Conservation (phyloP, 1,284 basidiomycete species). For the Cutaneotrichosporon spelunceum region DNA sequence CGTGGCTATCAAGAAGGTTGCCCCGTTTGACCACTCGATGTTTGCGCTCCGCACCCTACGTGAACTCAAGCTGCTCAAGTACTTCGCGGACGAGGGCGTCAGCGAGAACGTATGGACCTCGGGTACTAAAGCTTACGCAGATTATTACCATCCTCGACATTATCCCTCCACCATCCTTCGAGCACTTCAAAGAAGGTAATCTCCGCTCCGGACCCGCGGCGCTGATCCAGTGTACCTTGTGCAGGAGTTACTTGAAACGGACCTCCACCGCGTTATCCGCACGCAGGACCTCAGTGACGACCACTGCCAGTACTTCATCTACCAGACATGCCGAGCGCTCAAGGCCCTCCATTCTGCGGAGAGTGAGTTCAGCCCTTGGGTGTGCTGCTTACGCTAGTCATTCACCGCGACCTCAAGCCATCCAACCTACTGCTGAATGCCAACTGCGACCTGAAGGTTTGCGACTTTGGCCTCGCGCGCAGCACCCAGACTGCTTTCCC, state of each 20-base stretch:
- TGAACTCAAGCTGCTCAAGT: slow-evolving; percentile 84
- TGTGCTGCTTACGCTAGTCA: slow-evolving; percentile 55
- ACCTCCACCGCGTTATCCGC: slow-evolving; percentile 68
- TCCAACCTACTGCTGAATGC: slow-evolving; percentile 93
- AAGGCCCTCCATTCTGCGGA: slow-evolving; percentile 92
- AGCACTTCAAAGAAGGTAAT: slow-evolving; percentile 81
- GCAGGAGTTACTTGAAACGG: slow-evolving; percentile 75
- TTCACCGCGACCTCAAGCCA: slow-evolving; percentile 93
- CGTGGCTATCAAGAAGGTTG: slow-evolving; percentile 88
- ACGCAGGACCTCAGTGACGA: slow-evolving; percentile 83
- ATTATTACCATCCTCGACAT: slow-evolving; percentile 96
- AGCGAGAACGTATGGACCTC: slow-evolving; percentile 71
- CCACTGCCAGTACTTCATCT: slow-evolving; percentile 64
- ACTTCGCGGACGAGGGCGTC: slow-evolving; percentile 82
- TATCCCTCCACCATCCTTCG: slow-evolving; percentile 81
- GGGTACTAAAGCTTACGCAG: slow-evolving; percentile 50
- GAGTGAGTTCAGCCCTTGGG: slow-evolving; percentile 37
- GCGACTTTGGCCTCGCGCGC: slow-evolving; percentile 87
- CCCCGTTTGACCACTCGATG: slow-evolving; percentile 89
- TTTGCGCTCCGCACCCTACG: slow-evolving; percentile 80
- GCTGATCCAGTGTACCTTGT: slow-evolving; percentile 57
- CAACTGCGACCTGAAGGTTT: slow-evolving; percentile 93
- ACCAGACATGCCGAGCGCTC: slow-evolving; percentile 74
- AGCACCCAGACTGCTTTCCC: slow-evolving; percentile 81
- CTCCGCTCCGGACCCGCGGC: slow-evolving; percentile 11